Base-by-base conservation (phyloP, 176 grass and related monocot genomes). In the Triticum dicoccoides region DNA sequence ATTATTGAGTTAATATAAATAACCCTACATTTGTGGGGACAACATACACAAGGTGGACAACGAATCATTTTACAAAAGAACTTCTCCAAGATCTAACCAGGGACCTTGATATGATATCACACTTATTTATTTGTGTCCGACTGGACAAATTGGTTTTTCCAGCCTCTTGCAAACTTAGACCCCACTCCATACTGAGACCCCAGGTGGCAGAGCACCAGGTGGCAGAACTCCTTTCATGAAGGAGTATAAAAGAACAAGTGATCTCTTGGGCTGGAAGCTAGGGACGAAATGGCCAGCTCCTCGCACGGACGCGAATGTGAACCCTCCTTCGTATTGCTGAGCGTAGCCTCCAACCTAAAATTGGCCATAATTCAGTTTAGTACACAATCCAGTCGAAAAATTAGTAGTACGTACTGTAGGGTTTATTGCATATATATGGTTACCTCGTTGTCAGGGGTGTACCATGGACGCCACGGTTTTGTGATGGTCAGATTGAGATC, bases 271-370 rank as follows among this genome's bases (percentile, higher is more conserved):
- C 76, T 93, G 88, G 42, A 82, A 82, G 20, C 63, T 87, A 33
- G 91, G 91, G 30, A 93, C 88, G 25, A 85, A 9, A 45, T 93
- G 91, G 6, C 91, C 91, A 44, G 91, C 81, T 65, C 80, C 91
- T 32, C 82, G 78, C 33, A 85, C 81, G 0, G 88, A 78, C 0
- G 88, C 52, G 0, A 90, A 17, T 13, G 88, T 87, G 9, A 90
- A 88, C 2, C 85, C 85, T 79, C 70, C 66, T 6, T 90, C 10
- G 58, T 93, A 93, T n/a, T 87, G 88, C 14, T 86, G 80, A 78
- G 77, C 54, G 52, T 88, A 88, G n/a, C 91, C 87, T 85, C 88
- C 91, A 5, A 93, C 88, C 91, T 92, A 30, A 15, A 38, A 33
- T 56, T 49, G 34, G 21, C 42, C 61, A 70, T 0, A 12, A 58